A percentile compares a stretch with the other conserved stretches of the same genome.
Evolutionary conservation across 2,329 filamentous ascomycete genomes (phyloP).

Genomic region (Ramularia endophylla): DNA sequence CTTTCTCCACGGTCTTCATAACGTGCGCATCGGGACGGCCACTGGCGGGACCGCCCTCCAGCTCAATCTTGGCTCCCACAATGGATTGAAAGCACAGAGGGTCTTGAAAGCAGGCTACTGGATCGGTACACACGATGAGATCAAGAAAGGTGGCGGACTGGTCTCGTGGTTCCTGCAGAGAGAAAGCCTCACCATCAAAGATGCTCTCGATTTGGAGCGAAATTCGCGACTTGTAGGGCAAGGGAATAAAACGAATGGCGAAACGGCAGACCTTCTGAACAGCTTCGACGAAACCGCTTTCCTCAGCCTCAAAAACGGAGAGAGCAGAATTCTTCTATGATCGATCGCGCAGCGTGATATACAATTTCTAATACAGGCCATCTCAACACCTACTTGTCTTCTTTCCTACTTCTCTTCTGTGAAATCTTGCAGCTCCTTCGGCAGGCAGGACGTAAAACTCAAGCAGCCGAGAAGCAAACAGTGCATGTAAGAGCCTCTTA

Average conservation of each 20-base stretch:
- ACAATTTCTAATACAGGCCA: background rate
- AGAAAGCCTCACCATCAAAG: slow-evolving; percentile 38
- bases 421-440: too few relatives aligned
- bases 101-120: slow-evolving; percentile 54
- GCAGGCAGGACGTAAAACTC: too few relatives aligned
- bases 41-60: slow-evolving; percentile 41
- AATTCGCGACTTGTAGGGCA: slow-evolving; percentile 21
- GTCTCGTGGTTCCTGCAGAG: slow-evolving; percentile 46
- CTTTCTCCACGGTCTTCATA: slow-evolving; percentile 59
- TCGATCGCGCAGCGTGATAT: background rate
- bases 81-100: slow-evolving; percentile 53
- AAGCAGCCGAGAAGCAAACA: too few relatives aligned
- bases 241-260: slow-evolving; percentile 33
- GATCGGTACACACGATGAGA: slow-evolving; percentile 61
- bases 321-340: slow-evolving; percentile 47
- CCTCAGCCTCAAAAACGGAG: slow-evolving; percentile 51
- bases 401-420: too few relatives aligned
- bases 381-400: slow-evolving; percentile 6
- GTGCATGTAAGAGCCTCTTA: too few relatives aligned
- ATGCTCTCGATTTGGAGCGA: slow-evolving; percentile 45
- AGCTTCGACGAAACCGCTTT: slow-evolving; percentile 42
- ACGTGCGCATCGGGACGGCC: slow-evolving; percentile 45
- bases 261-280: slow-evolving; percentile 27
- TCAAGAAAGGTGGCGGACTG: slow-evolving; percentile 54
- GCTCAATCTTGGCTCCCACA: slow-evolving; percentile 58